Conservation (phyloP, 805 yeast genomes). For the Suhomyces sp. region DNA sequence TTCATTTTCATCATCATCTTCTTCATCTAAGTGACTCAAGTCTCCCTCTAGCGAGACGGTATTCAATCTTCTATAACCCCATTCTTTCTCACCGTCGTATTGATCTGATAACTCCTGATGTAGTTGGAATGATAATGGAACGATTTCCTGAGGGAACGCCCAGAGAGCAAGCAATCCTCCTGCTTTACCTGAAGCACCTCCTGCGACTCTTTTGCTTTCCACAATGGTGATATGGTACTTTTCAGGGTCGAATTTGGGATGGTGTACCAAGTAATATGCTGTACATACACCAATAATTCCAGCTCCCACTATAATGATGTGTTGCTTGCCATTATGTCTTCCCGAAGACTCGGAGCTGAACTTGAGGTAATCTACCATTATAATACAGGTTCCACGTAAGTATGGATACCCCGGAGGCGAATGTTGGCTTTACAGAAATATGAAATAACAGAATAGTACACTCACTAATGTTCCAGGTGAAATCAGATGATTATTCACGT, state of each 20-base stretch:
- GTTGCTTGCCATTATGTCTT: conserved; percentile 60
- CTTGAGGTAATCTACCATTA: conserved; percentile 14
- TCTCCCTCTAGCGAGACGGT: conserved; percentile 89
- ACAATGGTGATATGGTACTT: conserved; percentile 80
- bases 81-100: conserved; percentile 78
- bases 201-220: conserved; percentile 91
- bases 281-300: conserved; percentile 96
- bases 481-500: conserved; percentile 5
- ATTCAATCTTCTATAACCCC: conserved; percentile 91
- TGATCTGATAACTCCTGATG: conserved; percentile 80
- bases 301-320: conserved; percentile 85
- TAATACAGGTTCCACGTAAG: no score
- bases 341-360: conserved; percentile 43
- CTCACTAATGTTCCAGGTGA: no score
- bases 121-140: conserved; percentile 78
- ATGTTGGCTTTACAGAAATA: no score
- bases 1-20: conserved; percentile 23
- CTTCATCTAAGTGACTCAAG: conserved; percentile 37
- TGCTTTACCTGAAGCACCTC: conserved; percentile 97
- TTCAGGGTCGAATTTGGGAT: conserved; percentile 71
- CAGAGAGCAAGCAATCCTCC: conserved; percentile 93
- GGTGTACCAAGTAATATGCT: conserved; percentile 83
- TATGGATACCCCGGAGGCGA: no score
- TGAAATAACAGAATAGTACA: no score
- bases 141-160: conserved; percentile 96